phyloP scores from a whole-genome alignment of 805 yeast genomes.

The Spathaspora hagerdaliae region DNA sequence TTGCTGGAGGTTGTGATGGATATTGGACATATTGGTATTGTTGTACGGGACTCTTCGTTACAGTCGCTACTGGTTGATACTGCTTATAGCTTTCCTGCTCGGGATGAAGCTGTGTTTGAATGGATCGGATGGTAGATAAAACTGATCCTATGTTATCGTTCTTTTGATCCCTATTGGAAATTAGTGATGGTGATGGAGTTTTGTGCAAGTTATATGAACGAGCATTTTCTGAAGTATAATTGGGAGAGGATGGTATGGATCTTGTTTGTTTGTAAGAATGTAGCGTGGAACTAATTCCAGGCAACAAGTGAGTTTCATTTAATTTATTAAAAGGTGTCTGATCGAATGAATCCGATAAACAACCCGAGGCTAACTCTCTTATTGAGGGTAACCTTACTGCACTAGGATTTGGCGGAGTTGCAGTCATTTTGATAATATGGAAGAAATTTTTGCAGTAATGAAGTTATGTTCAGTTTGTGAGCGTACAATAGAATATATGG shows the following conservation, averaged over 20 bases:
- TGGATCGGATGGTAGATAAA: not conserved
- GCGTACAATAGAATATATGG: no score
- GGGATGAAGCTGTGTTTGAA: not conserved
- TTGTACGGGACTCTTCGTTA: slow-evolving; percentile 3
- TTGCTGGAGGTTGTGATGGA: slow-evolving; percentile 8
- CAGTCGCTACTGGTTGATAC: not conserved
- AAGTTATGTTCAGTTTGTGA: no score
- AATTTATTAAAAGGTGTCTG: not conserved
- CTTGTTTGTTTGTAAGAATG: not conserved
- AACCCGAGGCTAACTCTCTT: slow-evolving; percentile 17
- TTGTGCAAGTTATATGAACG: not conserved
- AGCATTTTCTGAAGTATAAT: not conserved
- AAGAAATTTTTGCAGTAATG: no score
- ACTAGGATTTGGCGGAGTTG: slow-evolving; percentile 2
- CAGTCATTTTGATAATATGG: not conserved
- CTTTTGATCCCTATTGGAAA: not conserved
- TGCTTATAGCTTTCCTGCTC: not conserved
- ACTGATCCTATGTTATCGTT: not conserved
- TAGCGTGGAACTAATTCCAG: not conserved
- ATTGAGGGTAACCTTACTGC: slow-evolving; percentile 24
- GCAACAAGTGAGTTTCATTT: not conserved
- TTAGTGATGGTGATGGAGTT: not conserved
- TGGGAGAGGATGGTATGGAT: slow-evolving; percentile 4
- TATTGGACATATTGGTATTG: slow-evolving; percentile 3
- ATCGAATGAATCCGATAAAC: not conserved